These are phyloP conservation scores for Hysterium pulicare DNA, from an alignment of 2,329 filamentous ascomycete species.

Conservation along the genomic window DNA sequence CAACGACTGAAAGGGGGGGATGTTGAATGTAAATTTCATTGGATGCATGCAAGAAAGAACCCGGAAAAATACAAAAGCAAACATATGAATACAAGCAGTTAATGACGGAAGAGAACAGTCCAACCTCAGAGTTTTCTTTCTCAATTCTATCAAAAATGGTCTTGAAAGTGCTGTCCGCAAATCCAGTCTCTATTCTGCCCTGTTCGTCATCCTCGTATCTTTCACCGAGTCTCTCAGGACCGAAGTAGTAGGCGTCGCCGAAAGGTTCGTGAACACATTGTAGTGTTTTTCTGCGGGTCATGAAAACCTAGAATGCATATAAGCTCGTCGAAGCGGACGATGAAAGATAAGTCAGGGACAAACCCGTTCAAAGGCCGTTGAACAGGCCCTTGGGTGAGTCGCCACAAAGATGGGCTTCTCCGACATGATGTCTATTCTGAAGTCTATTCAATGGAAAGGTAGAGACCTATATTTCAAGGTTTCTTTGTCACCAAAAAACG, in stretches of 20 bases:
- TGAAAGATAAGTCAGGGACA: conserved; percentile 25
- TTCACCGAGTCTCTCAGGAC: conserved; percentile 78
- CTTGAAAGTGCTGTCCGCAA: conserved; percentile 66
- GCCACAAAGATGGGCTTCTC: conserved; percentile 84
- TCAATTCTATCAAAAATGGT: conserved; percentile 76
- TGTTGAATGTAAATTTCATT: conserved; percentile 8
- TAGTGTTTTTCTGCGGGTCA: conserved; percentile 81
- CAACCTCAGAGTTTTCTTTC: conserved; percentile 69
- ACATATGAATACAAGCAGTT: conserved; percentile 9
- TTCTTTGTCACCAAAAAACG: background rate
- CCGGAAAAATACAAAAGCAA: conserved; percentile 3
- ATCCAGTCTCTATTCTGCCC: conserved; percentile 57
- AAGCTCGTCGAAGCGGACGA: conserved; percentile 4
- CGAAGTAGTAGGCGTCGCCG: conserved; percentile 94
- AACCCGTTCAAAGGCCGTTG: conserved; percentile 94
- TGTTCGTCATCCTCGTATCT: conserved; percentile 71
- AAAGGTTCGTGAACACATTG: conserved; percentile 92
- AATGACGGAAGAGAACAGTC: conserved; percentile 24
- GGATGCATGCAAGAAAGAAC: conserved; percentile 6
- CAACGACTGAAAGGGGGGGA: conserved; percentile 11
- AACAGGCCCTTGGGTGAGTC: conserved; percentile 92
- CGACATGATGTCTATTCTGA: conserved; percentile 53
- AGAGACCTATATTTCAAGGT: conserved; percentile 4
- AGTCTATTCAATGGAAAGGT: background rate
- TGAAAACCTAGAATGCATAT: conserved; percentile 63